Conservation (phyloP, 805 yeast species). For the Wickerhamiella azyma region DNA sequence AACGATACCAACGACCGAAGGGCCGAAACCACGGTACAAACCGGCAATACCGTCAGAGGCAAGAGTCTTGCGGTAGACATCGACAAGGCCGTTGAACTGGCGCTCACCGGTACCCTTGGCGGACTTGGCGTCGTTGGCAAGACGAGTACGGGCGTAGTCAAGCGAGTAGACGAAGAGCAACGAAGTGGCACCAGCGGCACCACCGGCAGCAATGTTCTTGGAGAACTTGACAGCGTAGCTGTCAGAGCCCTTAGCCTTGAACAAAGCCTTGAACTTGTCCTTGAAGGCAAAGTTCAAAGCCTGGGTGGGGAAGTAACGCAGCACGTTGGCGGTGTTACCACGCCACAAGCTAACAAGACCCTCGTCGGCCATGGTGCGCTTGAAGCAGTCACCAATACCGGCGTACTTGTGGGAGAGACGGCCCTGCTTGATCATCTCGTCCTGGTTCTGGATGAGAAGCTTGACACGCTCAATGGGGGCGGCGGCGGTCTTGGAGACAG, state of each 20-base stretch:
- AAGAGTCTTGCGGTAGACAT: conserved; percentile 86
- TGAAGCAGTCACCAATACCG: conserved; percentile 85
- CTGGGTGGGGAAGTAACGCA: conserved; percentile 97
- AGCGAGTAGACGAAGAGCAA: conserved; percentile 82
- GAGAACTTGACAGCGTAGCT: conserved; percentile 77
- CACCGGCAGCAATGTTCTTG: conserved; percentile 96
- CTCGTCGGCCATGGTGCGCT: conserved; percentile 79
- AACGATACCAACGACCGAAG: conserved; percentile 88
- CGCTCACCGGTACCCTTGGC: conserved; percentile 67
- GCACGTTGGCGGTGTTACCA: conserved; percentile 96
- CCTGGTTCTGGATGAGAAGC: conserved; percentile 88
- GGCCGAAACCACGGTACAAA: conserved; percentile 96
- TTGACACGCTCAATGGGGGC: conserved; percentile 93
- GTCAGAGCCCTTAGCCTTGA: conserved; percentile 85
- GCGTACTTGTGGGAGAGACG: conserved; percentile 70
- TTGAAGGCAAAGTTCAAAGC: conserved; percentile 94
- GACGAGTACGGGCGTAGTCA: conserved; percentile 94
- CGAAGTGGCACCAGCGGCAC: conserved; percentile 90
- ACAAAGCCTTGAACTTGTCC: conserved; percentile 84
- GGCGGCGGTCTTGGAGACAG: conserved; percentile 89
- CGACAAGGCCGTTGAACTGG: conserved; percentile 89
- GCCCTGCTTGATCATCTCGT: conserved; percentile 93
- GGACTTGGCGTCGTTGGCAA: conserved; percentile 85
- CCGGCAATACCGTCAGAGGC: conserved; percentile 92
- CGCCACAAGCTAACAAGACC: conserved; percentile 89